Evolutionary conservation across 192 early-diverging fungal species (phyloP).

Genomic region (Bifiguratus adelaidae): DNA sequence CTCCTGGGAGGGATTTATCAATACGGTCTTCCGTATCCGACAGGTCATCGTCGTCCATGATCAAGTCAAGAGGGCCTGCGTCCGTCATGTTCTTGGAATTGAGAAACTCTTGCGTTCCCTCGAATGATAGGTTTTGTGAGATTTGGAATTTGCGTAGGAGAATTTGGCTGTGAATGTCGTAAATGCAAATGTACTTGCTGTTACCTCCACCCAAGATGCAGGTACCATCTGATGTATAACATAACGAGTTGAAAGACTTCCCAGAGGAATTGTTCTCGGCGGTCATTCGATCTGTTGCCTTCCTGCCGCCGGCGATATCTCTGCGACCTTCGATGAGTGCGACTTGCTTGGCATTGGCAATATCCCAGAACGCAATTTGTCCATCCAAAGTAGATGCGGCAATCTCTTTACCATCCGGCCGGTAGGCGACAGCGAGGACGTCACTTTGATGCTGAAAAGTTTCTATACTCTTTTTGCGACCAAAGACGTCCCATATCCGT

Average conservation of each 20-base stretch:
- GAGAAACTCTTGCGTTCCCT: slow-evolving; percentile 84
- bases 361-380: slow-evolving; percentile 89
- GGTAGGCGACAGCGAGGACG: slow-evolving; percentile 78
- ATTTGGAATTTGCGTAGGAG: slow-evolving; percentile 88
- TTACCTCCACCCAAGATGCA: slow-evolving; percentile 91
- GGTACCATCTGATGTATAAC: slow-evolving; percentile 90
- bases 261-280: slow-evolving; percentile 75
- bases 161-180: slow-evolving; percentile 62
- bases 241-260: slow-evolving; percentile 86
- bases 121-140: slow-evolving; percentile 85
- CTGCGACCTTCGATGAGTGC: slow-evolving; percentile 83
- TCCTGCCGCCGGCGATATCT: slow-evolving; percentile 87
- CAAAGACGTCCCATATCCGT: slow-evolving; percentile 92
- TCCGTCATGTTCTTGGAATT: slow-evolving; percentile 93
- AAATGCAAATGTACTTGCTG: slow-evolving; percentile 93
- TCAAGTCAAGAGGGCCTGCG: slow-evolving; percentile 73
- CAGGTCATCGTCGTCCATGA: slow-evolving; percentile 76
- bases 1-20: slow-evolving; percentile 82
- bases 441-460: slow-evolving; percentile 69
- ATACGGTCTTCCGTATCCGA: slow-evolving; percentile 78
- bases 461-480: slow-evolving; percentile 68
- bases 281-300: slow-evolving; percentile 61
- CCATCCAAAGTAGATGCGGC: slow-evolving; percentile 86
- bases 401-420: slow-evolving; percentile 86
- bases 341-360: slow-evolving; percentile 57